Conservation (phyloP, 441 rosid species). For the Erodium trifolium region DNA sequence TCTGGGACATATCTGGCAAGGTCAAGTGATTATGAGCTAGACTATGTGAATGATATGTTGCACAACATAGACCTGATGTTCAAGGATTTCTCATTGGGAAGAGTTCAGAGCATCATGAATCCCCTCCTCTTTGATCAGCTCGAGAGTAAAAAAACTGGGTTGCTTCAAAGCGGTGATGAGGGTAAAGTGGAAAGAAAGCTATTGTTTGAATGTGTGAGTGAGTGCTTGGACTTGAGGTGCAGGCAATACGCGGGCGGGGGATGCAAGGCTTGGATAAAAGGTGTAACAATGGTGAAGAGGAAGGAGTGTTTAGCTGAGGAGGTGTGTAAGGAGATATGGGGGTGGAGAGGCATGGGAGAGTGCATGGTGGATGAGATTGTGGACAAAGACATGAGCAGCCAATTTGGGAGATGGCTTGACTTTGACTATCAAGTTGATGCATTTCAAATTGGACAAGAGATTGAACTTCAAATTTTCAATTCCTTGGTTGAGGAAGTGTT, state of each 20-base stretch:
- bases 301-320: conserved; percentile 59
- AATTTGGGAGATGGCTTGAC: conserved; percentile 73
- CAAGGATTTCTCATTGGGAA: conserved; percentile 50
- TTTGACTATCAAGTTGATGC: conserved; percentile 45
- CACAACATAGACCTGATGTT: conserved; percentile 52
- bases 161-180: conserved; percentile 20
- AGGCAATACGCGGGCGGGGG: conserved; percentile 47
- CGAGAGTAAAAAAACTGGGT: conserved; percentile 38
- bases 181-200: conserved; percentile 40
- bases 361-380: conserved; percentile 89
- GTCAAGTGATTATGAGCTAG: conserved; percentile 46
- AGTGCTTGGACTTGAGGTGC: conserved; percentile 55
- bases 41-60: conserved; percentile 56
- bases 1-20: conserved; percentile 9
- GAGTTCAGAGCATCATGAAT: conserved; percentile 34
- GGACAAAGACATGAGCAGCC: conserved; percentile 81
- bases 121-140: conserved; percentile 57
- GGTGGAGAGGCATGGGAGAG: conserved; percentile 60
- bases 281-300: conserved; percentile 37
- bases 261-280: conserved; percentile 41
- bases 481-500: conserved; percentile 60
- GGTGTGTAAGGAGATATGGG: conserved; percentile 57
- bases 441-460: conserved; percentile 46
- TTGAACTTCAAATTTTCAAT: conserved; percentile 46
- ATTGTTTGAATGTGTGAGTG: conserved; percentile 62